Base-by-base conservation (phyloP, 345 rosid species). In the Salix suchowensis region DNA sequence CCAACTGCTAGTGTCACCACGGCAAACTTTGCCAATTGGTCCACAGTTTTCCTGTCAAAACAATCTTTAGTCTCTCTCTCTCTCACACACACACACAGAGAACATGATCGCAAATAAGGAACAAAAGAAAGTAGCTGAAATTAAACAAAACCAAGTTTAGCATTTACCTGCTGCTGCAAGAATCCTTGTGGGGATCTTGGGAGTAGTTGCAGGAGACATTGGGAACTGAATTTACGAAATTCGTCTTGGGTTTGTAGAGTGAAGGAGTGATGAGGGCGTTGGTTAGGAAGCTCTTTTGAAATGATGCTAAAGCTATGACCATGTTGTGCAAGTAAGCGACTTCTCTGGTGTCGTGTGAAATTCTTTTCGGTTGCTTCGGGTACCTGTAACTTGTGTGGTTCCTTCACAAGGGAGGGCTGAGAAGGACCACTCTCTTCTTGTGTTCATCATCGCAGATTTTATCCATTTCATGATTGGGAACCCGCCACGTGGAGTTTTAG, bases 1-100 rank as follows among this genome's bases (percentile, higher is more conserved):
- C 97, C 88, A 32, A 92, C 92, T 26, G 97, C 97, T 58, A 93
- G 72, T 24, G 98, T 81, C 79, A 86, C 94, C 58, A 90, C 76
- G 67, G 97, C 96, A 12, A 91, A 70, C 86, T 91, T 95, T 32
- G 89, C 93, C 75, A 90, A 60, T 68, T 86, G 87, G 19, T 88
- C 89, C 78, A 87, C 95, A 79, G 76, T 77, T 77, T 74, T 72
- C 85, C 90, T 84, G 4, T 77, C 65, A 70, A 67, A 65, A 32
- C 37, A 68, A 34, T 34, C 37, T 34, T 34, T 34, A 34, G 37
- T 34, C 37, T 34, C 37, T 34, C 37, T 34, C 37, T 34, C 36
- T 34, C 37, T 34, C 37, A 0, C 32, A 30, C 15, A 0, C 32
- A 48, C 46, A 66, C n/a, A 23, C 52, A 61, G 18, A 73, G 2